Evolutionary conservation across 345 rosid species (phyloP), one percentile per base, ranked within the genome.

Genomic region (Cardamine resedifolia): DNA sequence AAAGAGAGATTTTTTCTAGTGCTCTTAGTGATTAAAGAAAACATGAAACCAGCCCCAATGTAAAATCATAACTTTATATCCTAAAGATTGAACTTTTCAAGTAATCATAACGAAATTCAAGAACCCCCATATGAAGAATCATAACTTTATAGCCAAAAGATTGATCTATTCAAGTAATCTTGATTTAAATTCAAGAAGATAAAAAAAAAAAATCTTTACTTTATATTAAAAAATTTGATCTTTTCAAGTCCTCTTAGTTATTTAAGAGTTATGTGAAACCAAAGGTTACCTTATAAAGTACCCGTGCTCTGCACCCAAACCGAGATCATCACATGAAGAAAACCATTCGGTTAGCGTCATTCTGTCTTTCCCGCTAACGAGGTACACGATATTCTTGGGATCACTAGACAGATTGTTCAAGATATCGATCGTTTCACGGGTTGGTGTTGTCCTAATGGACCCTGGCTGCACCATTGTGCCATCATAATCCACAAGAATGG

Each of bases 221-320:
- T 43, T 28, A 12, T 41, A 70, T 33, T 31, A 33, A 31, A 74
- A 23, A n/a, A 23, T 49, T 16, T 26, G 11, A 38, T 50, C 8
- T 19, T 61, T 47, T 20, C 3, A 12, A 19, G 21, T 48, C 45
- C 30, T 53, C 51, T 49, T 27, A 39, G 33, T 19, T 18, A 38
- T 36, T 6, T 24, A 26, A 45, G 60, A 43, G 62, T 60, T n/a
- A 48, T 8, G 30, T 49, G 57, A 75, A 39, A 51, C 16, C 0
- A 49, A 65, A 43, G 7, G 64, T 77, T 79, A 88, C 98, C 96
- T 89, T 76, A 86, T 43, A 65, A 85, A 90, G 67, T 87, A 94
- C 2, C 97, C 97, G 55, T 91, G 90, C 78, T 94, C 98, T 20
- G 97, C 98, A 2, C 92, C 96, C 44, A 91, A 50, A 20, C 98